Evolutionary conservation across 2,329 filamentous ascomycete genomes (phyloP), one percentile per base, ranked within the genome.

Genomic region (Ophiostoma sp.): DNA sequence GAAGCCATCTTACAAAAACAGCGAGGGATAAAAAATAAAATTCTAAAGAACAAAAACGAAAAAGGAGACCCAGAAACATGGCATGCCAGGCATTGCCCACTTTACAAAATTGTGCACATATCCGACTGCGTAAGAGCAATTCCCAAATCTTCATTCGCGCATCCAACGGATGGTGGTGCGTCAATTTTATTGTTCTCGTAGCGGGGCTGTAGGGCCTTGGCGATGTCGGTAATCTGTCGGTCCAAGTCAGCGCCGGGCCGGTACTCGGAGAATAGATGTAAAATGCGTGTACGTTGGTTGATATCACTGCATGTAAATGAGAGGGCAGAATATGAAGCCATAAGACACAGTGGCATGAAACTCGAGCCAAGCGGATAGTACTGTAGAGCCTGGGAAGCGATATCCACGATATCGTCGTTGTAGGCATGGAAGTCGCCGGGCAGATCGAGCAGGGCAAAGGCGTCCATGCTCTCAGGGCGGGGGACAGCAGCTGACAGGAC

Each of bases 361-460:
- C 75, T 74, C 2, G 75, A 71, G 6, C 75, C 75, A 1, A 76
- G 69, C 1, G 75, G 75, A 2, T 69, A 69, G 59, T 76, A 76
- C 63, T 74, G 75, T 3, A 70, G 15, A 0, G 74, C 72, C 15
- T 71, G 66, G 31, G 55, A 71, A 6, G 74, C 72, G 1, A 73
- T 22, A 11, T 28, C n/a, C 19, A 52, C 50, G 9, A 75, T 45
- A 31, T 74, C 57, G n/a, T 74, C 66, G 31, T 66, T 45, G 25
- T 63, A 74, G 4, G 28, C 66, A 1, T 17, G 3, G n/a, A 74
- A 19, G 15, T 73, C 69, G n/a, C 25, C 36, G 1, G 28, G 12
- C 2, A 73, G 11, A 31, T 52, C 22, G 1, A 31, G 4, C 17
- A 55, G 3, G 39, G 15, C 7, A n/a, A 45, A 42, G 36, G 66